A percentile compares a stretch with the other conserved stretches of the same genome.
phyloP scores from a whole-genome alignment of 2,329 filamentous ascomycete species.

The Microdochium paspali region DNA sequence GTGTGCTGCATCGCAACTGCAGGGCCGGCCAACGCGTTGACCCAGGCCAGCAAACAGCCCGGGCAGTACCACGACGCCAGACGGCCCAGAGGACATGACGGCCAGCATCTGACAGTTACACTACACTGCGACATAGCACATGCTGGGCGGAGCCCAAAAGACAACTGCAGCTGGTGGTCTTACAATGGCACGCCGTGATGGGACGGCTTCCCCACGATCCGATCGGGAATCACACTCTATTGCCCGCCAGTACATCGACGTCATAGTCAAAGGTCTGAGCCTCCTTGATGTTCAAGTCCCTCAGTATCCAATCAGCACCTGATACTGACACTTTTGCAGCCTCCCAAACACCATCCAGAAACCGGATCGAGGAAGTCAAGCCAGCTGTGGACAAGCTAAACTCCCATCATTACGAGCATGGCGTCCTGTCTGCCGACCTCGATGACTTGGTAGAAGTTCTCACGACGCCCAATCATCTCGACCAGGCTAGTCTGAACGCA shows the following conservation, averaged over 20 bases:
- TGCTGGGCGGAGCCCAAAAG: too few species aligned
- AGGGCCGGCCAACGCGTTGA: too few species aligned
- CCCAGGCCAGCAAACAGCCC: too few species aligned
- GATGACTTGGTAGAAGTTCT: conserved; percentile 56
- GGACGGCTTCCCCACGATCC: background rate
- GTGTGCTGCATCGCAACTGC: too few species aligned
- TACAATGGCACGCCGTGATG: background rate
- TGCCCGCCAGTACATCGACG: background rate
- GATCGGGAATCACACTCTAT: background rate
- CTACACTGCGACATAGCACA: too few species aligned
- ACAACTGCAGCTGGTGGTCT: too few species aligned
- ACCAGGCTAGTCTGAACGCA: conserved; percentile 62
- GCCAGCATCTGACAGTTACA: too few species aligned
- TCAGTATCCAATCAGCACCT: too few species aligned
- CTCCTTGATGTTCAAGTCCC: too few species aligned
- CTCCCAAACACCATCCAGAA: conserved; percentile 54
- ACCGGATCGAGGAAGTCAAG: conserved; percentile 53
- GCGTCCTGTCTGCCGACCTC: conserved; percentile 53
- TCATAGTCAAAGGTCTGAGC: conserved; percentile 14
- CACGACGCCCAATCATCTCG: conserved; percentile 57
- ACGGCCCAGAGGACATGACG: too few species aligned
- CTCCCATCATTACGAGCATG: conserved; percentile 56
- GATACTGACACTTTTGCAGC: conserved; percentile 26
- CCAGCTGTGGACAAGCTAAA: conserved; percentile 54
- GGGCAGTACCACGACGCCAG: too few species aligned